A percentile compares a stretch with the other conserved stretches of the same genome.
phyloP scores from a whole-genome alignment of 257 asterid genomes.

The Scutellaria baicalensis region DNA sequence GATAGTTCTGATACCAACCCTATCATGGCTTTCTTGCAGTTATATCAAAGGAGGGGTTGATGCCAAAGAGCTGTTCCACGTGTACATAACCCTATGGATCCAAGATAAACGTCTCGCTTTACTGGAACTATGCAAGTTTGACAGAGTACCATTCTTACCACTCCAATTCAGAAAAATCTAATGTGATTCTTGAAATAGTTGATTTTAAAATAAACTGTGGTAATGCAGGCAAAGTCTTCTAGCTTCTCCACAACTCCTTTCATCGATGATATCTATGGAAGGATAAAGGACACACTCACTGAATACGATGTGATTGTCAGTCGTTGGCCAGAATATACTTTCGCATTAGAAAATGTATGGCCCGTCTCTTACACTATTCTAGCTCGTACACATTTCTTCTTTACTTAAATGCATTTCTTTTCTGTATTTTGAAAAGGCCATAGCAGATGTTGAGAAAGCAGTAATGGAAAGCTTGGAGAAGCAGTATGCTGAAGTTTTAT shows the following conservation, averaged over 20 bases:
- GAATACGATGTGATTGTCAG: constrained; percentile 77
- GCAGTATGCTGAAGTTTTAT: constrained; percentile 71
- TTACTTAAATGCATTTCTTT: background rate
- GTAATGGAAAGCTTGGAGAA: constrained; percentile 82
- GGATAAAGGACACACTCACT: constrained; percentile 61
- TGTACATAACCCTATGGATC: constrained; percentile 76
- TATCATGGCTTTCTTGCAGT: constrained; percentile 34
- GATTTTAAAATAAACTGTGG: background rate
- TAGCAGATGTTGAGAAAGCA: constrained; percentile 87
- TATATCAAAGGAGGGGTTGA: constrained; percentile 84
- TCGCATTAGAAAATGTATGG: constrained; percentile 66
- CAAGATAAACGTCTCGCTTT: constrained; percentile 75
- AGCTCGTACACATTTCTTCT: background rate
- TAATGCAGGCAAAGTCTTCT: constrained; percentile 56
- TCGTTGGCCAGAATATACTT: constrained; percentile 93
- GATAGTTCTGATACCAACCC: background rate
- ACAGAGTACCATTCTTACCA: constrained; percentile 40
- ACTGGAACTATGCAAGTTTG: constrained; percentile 78
- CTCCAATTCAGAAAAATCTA: background rate
- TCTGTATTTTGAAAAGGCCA: constrained; percentile 42
- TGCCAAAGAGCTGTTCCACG: constrained; percentile 85
- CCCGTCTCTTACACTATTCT: background rate
- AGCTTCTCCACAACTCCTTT: constrained; percentile 66
- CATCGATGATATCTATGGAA: constrained; percentile 65
- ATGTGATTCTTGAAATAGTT: background rate